Evolutionary conservation across 805 yeast species (phyloP), one percentile per base, ranked within the genome.

Genomic region (Candida maesae): DNA sequence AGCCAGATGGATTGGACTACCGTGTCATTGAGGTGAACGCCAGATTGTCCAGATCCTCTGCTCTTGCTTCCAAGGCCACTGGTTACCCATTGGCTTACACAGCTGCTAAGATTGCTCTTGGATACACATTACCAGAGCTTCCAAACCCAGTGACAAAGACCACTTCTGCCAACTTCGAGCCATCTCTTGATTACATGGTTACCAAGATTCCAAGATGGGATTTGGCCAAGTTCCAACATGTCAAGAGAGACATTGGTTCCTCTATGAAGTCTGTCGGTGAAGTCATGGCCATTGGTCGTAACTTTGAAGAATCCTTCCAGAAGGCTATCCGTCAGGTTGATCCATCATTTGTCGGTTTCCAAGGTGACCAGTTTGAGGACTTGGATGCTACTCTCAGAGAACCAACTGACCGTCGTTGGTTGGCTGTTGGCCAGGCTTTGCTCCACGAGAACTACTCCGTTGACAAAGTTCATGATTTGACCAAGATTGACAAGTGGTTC

Each of bases 121-220:
- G 96, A 50, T 87, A 85, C 70, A 88, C 98, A 25, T 77, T 91
- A 55, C 96, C 96, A 27, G 96, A 91, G 66, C 73, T 91, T 55
- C 95, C 96, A 53, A 91, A 91, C 68, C 95, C 97, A 38, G 96
- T 91, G 33, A 91, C 99, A 50, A 88, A 88, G 68, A 84, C 95
- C 37, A 93, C 99, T 11, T 82, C 90, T 42, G 98, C 99, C 38
- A 86, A 88, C 68, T 91, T 91, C 62, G 99, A 91, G 69, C 99
- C 99, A 24, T 87, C 96, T 19, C 76, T 91, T 56, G 99, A 91
- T 69, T 91, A 91, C 68, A 81, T 90, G 72, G 99, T 91, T 44
- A 88, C 95, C 55, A 91, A 91, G 76, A 89, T 91, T 60, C 99
- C 99, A 55, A 81, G 97, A 70, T 91, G 99, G 99, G 99, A 91